Percentiles rank a stretch among this genome's conserved stretches.
Conservation (phyloP, 2,329 filamentous ascomycete species). For the Colletotrichum abscissum region DNA sequence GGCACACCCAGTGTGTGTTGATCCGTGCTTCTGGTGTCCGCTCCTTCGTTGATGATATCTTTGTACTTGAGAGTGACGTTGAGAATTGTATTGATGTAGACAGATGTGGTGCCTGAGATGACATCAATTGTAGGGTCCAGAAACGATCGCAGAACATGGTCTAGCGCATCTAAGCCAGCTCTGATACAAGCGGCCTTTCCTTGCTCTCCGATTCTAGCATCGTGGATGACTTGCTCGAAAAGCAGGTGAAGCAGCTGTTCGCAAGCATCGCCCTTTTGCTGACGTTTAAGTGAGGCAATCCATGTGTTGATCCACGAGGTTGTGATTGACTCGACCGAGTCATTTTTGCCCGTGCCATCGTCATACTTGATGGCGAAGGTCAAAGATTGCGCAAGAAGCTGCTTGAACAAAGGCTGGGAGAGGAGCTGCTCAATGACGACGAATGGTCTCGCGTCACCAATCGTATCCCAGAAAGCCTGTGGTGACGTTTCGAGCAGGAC, state of each 20-base stretch:
- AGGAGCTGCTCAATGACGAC: conserved; percentile 88
- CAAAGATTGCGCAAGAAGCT: conserved; percentile 71
- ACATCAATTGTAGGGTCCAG: conserved; percentile 52
- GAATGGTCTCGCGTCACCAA: conserved; percentile 82
- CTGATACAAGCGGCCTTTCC: conserved; percentile 72
- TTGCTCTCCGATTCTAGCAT: conserved; percentile 63
- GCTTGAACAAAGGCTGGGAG: conserved; percentile 73
- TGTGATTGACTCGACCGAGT: conserved; percentile 68
- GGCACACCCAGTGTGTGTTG: conserved; percentile 57
- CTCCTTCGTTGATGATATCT: conserved; percentile 67
- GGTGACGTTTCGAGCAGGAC: conserved; percentile 80
- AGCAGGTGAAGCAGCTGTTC: conserved; percentile 82
- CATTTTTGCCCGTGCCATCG: conserved; percentile 50
- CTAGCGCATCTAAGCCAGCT: conserved; percentile 71
- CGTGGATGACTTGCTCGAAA: conserved; percentile 71
- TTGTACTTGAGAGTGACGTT: conserved; percentile 74
- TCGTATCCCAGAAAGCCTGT: conserved; percentile 87
- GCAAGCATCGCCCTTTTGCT: conserved; percentile 83
- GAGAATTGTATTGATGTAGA: conserved; percentile 73
- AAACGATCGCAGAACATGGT: conserved; percentile 67
- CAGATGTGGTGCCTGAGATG: conserved; percentile 63
- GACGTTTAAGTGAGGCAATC: conserved; percentile 79
- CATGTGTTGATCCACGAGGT: conserved; percentile 84
- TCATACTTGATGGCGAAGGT: conserved; percentile 60
- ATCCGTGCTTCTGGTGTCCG: conserved; percentile 45